Base-by-base conservation (phyloP, 1,284 basidiomycete species). In the Exsudoporus floridanus region DNA sequence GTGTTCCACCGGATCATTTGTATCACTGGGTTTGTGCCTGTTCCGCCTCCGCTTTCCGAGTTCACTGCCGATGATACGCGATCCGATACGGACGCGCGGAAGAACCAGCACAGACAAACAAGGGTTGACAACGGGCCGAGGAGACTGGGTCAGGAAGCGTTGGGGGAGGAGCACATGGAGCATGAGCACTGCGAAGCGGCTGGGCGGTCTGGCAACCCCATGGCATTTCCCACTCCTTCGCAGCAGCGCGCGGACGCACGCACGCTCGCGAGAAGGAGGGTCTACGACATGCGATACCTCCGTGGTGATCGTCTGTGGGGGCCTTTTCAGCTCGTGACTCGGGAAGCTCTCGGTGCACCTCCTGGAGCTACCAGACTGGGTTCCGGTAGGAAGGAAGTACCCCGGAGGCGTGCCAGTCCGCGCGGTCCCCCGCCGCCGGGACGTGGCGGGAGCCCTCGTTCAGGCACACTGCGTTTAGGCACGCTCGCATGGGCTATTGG, bases 231-330 rank as follows among this genome's bases (percentile, higher is more conserved):
- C 1, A 49, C 46, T 0, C 45, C 55, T 18, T 51, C 36, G 4
- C 39, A 59, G n/a, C 73, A 74, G 39, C 43, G 62, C 2, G 46
- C 54, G 37, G 51, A 71, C n/a, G 77, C 74, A 16, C 73, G 78
- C 7, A 59, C 60, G 14, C 66, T 73, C 4, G 77, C 80, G 0
- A 68, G 77, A 18, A 68, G 69, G 39, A 70, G 70, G 27, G 77
- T 77, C 6, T 81, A 81, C 56, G 70, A 78, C 50, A 73, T 81
- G 63, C 64, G 69, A 18, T 82, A 79, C 49, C 69, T 79, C 18
- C 65, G 64, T 14, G 60, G 62, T 1, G 68, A 74, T 31, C 67
- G 78, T 18, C 59, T 69, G n/a, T 81, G 73, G 72, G 79, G 80
- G 0, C 79, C 79, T 0, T 81, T 70, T 59, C 69, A 77, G 3